Base-by-base conservation (phyloP, 768 basidiomycete genomes). In the Erythrobasidium yunnanense region DNA sequence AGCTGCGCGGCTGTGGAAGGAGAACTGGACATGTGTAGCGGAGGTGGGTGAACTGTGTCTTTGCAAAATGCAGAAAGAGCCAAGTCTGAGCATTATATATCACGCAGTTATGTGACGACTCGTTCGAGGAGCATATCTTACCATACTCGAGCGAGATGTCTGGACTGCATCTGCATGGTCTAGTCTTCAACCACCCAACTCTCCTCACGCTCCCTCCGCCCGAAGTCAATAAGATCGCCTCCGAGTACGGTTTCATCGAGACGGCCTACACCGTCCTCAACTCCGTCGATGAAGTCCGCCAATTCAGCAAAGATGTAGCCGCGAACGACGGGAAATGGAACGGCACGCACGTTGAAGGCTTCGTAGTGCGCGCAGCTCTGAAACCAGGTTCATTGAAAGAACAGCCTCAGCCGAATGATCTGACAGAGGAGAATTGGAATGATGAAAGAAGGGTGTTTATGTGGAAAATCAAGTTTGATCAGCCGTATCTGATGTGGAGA, bases 391-490 rank as follows among this genome's bases (percentile, higher is more conserved):
- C 60, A 71, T 74, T 22, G 72, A 70, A n/a, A 67, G 73, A 18
- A 57, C 69, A 20, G 49, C 60, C 60, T 29, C 54, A 60, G 18
- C 46, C 50, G 34, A 27, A 53, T 23, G 56, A 67, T 25, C 45
- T 53, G 15, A 47, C 58, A 27, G 35, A 51, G 20, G 29, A 29
- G 13, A 15, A 38, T 3, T 35, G 56, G 45, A 32, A 66, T 25
- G 55, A 65, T 32, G 55, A 68, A n/a, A 71, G 71, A 55, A 72
- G 73, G 67, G 86, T 89, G 0, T 93, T 96, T 80, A 96, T 99
- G 81, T 97, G 95, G 84, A 99, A 99, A 75, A 81, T 97, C 78
- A 99, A 99, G 75, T 97, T 96, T 76, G 91, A 97, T 76, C 90
- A 97, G 73, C 93, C 93, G 1, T 99, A 99, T 75, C 85, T 96